Base-by-base conservation (phyloP, 2,329 filamentous ascomycete genomes). In the Trichoderma lentiforme region DNA sequence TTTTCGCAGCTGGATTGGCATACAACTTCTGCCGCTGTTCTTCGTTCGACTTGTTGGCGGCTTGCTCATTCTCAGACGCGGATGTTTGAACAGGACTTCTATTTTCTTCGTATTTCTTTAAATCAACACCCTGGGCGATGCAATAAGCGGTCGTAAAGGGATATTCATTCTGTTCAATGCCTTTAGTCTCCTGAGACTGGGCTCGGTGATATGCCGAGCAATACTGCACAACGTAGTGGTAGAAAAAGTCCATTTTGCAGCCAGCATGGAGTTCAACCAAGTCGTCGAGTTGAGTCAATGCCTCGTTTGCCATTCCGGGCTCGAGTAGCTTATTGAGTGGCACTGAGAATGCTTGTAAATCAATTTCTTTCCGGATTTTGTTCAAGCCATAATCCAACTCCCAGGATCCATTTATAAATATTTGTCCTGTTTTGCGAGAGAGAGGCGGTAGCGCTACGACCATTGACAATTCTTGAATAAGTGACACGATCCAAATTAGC, bases 281-380 rank as follows among this genome's bases (percentile, higher is more conserved):
- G 3, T n/a, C n/a, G 43, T 51, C 43, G n/a, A 51, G 18, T 21
- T 51, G 8, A 51, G n/a, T 3, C n/a, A 51, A 51, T 2, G 84
- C 82, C 0, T 72, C 73, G 3, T 77, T 73, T 0, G 82, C 77
- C 78, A 83, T 79, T 0, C 80, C 81, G 0, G 83, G 82, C 67
- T 85, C 80, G 0, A 81, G 72, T 0, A 86, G 79, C 8, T 84
- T 83, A 58, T 82, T 78, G 4, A 85, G 83, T 0, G 84, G 84
- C 4, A 81, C 75, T 1, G 75, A 82, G 70, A 80, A 85, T 28
- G 82, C 79, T 1, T 76, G 72, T 15, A 86, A 75, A 39, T 86
- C 82, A 6, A 86, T 21, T 4, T 82, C 73, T 0, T 73, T 70
- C 71, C 82, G 84, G 2, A 84, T n/a, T 7, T 75, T 47, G n/a